These are phyloP conservation scores for Globisporangium nagaii DNA, from an alignment of 352 stramenopile genomes.

Conservation along the genomic window DNA sequence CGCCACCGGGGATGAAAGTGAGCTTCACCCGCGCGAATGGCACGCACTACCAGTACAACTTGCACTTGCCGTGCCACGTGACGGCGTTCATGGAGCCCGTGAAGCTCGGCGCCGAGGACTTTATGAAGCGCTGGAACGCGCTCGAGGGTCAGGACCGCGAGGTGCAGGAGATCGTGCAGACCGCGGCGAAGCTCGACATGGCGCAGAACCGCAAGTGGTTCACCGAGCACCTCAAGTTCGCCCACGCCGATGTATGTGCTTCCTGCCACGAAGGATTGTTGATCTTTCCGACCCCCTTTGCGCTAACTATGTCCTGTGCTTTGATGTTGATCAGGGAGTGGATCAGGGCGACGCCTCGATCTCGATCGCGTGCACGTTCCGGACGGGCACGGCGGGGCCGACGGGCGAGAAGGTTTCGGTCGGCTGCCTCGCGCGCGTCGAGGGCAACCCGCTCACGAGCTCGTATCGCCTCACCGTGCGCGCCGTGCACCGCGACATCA, in stretches of 20 bases:
- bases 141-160: slow-evolving; percentile 90
- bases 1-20: slow-evolving; percentile 84
- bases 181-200: slow-evolving; percentile 80
- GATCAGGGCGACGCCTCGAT: slow-evolving; percentile 81
- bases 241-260: slow-evolving; percentile 56
- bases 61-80: slow-evolving; percentile 82
- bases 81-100: slow-evolving; percentile 93
- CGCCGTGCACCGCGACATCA: slow-evolving; percentile 88
- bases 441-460: slow-evolving; percentile 78
- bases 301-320: background rate
- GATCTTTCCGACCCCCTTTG: no score
- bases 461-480: slow-evolving; percentile 89
- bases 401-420: slow-evolving; percentile 93
- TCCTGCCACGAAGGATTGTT: no score
- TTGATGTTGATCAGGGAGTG: slow-evolving; percentile 25
- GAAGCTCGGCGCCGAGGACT: slow-evolving; percentile 84
- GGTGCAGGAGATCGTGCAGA: slow-evolving; percentile 89
- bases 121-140: slow-evolving; percentile 91
- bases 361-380: slow-evolving; percentile 88
- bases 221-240: slow-evolving; percentile 87
- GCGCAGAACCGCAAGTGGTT: slow-evolving; percentile 77
- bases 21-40: slow-evolving; percentile 67
- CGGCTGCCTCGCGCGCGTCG: slow-evolving; percentile 88
- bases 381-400: slow-evolving; percentile 82
- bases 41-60: slow-evolving; percentile 60